A percentile compares a stretch with the other conserved stretches of the same genome.
Conservation (phyloP, 1,284 basidiomycete species). For the Apiotrichum sp. region DNA sequence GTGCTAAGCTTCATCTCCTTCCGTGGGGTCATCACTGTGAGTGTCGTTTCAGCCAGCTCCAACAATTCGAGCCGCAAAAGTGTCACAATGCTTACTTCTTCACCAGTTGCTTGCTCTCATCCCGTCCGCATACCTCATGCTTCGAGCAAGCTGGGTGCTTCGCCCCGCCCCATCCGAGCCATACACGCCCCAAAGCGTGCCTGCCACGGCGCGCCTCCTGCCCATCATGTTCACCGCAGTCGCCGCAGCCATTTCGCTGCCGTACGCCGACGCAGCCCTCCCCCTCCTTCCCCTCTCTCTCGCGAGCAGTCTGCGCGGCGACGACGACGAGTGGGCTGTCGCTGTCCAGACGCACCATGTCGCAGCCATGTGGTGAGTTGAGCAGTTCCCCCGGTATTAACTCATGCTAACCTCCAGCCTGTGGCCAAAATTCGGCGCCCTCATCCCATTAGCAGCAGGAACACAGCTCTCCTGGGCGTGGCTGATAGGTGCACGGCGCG, state of each 20-base stretch:
- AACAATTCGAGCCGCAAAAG: not conserved
- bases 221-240: slow-evolving; percentile 14
- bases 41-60: not conserved
- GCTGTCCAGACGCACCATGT: slow-evolving; percentile 16
- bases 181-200: slow-evolving; percentile 2
- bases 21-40: not conserved
- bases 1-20: not conserved
- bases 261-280: slow-evolving; percentile 10
- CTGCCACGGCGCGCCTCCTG: slow-evolving; percentile 12
- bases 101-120: slow-evolving; percentile 2
- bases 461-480: slow-evolving; percentile 11
- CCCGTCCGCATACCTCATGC: slow-evolving; percentile 11
- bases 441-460: slow-evolving; percentile 4
- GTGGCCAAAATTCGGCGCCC: slow-evolving; percentile 4
- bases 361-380: slow-evolving; percentile 6
- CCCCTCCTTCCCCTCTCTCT: slow-evolving; percentile 15
- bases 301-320: slow-evolving; percentile 12
- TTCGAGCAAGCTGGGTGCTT: slow-evolving; percentile 11
- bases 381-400: not conserved
- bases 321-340: slow-evolving; percentile 22
- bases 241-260: slow-evolving; percentile 5
- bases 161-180: slow-evolving; percentile 6
- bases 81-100: not conserved
- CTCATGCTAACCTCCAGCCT: slow-evolving; percentile 1
- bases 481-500: slow-evolving; percentile 13